A percentile compares a stretch with the other conserved stretches of the same genome.
These are phyloP conservation scores for Henckelia pumila DNA, from an alignment of 257 asterid species.

Conservation along the genomic window DNA sequence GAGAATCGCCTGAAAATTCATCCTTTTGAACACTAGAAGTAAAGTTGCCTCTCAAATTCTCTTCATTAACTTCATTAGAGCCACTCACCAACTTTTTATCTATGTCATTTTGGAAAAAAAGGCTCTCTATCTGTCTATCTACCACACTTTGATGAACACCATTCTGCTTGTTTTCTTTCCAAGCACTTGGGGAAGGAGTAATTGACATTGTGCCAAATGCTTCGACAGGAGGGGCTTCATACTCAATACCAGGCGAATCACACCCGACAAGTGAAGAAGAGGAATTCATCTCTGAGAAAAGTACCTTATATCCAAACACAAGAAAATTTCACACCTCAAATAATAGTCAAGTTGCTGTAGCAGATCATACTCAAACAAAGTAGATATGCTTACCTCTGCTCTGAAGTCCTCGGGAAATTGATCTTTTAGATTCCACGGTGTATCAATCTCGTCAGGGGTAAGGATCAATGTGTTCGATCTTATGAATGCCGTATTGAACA, in stretches of 20 bases:
- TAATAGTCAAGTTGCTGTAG: not conserved
- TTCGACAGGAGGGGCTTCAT: constrained; percentile 36
- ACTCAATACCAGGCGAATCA: constrained; percentile 31
- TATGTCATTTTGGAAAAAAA: constrained; percentile 8
- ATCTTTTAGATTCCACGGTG: constrained; percentile 48
- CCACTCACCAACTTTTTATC: constrained; percentile 14
- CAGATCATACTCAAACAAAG: not conserved
- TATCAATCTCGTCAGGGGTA: constrained; percentile 51
- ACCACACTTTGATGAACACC: constrained; percentile 9
- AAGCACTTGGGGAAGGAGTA: constrained; percentile 20
- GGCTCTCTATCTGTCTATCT: constrained; percentile 14
- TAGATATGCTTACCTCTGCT: constrained; percentile 51
- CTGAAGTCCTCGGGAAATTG: constrained; percentile 53
- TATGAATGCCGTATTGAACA: constrained; percentile 71
- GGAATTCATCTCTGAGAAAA: constrained; percentile 58
- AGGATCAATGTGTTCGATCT: constrained; percentile 54
- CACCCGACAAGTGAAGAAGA: constrained; percentile 33
- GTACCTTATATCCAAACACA: constrained; percentile 41
- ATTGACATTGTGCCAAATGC: constrained; percentile 26
- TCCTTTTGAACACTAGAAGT: constrained; percentile 10
- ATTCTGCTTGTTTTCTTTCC: constrained; percentile 27
- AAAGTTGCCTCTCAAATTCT: constrained; percentile 12
- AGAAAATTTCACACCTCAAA: constrained; percentile 18
- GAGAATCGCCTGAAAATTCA: constrained; percentile 6
- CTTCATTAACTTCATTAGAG: constrained; percentile 24